Percentiles rank a stretch among this genome's conserved stretches.
Conservation (phyloP, 345 rosid species). For the Camelina sativa region DNA sequence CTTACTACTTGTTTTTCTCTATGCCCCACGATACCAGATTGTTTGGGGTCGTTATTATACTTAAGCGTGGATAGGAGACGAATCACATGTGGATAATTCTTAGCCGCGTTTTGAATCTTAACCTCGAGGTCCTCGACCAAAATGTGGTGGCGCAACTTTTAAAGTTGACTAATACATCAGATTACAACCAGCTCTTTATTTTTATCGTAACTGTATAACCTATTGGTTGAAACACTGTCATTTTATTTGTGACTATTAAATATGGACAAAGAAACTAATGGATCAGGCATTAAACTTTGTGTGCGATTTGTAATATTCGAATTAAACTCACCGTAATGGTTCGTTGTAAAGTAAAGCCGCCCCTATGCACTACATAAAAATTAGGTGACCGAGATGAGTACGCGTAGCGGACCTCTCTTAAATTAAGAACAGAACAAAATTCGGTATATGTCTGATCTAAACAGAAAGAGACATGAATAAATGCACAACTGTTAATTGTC, state of each 20-base stretch:
- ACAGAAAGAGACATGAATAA: background rate
- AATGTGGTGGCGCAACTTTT: background rate
- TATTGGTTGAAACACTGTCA: no score
- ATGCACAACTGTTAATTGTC: conserved; percentile 30
- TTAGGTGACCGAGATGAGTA: background rate
- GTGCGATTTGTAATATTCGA: background rate
- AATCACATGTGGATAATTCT: background rate
- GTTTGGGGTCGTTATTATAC: background rate
- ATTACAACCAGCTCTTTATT: no score
- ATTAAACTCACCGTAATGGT: background rate
- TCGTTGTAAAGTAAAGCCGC: background rate
- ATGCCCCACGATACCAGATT: background rate
- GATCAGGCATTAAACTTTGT: no score
- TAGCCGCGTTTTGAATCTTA: background rate
- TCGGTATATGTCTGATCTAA: conserved; percentile 1
- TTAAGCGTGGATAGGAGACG: background rate
- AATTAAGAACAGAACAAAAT: background rate
- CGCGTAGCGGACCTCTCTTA: background rate
- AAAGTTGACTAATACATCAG: no score
- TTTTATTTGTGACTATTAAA: no score
- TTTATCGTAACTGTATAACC: no score
- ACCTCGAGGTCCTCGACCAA: background rate
- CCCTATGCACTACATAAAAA: background rate
- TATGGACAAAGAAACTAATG: no score
- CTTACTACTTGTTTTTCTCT: background rate